Conservation (phyloP, 768 basidiomycete species). For the Leccinellum rugosiceps region DNA sequence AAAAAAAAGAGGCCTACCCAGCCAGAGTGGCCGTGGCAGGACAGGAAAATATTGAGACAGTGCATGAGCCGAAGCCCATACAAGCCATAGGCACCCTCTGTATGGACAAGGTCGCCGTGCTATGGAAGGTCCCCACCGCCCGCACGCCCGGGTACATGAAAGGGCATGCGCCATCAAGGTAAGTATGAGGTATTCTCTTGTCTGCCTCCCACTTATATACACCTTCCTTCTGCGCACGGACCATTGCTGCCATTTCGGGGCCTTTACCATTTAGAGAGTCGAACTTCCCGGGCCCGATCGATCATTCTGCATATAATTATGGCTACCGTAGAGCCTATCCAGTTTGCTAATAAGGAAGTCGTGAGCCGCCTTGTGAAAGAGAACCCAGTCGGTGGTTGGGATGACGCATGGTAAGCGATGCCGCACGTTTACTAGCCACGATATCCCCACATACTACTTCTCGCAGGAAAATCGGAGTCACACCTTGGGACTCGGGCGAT, state of each 20-base stretch:
- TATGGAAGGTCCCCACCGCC: conserved; percentile 49
- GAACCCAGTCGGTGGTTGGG: conserved; percentile 15
- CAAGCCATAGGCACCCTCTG: conserved; percentile 45
- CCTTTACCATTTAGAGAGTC: background rate
- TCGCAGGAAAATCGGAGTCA: conserved; percentile 44
- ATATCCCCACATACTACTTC: background rate
- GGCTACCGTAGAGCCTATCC: background rate
- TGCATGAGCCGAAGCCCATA: conserved; percentile 70
- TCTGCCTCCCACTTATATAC: conserved; percentile 29
- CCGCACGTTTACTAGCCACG: background rate
- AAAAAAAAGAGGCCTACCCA: conserved; percentile 32
- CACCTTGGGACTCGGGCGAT: conserved; percentile 62
- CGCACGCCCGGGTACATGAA: conserved; percentile 55
- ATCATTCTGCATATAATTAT: background rate
- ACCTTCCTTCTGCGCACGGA: conserved; percentile 18
- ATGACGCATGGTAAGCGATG: conserved; percentile 17
- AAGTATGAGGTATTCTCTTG: conserved; percentile 41
- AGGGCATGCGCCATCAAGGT: conserved; percentile 61
- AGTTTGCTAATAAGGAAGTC: background rate
- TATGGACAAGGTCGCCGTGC: conserved; percentile 55
- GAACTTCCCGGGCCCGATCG: too few relatives aligned
- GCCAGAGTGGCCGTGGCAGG: conserved; percentile 54
- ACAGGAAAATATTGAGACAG: conserved; percentile 80
- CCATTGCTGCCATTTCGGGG: conserved; percentile 13
- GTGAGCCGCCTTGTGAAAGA: conserved; percentile 9